Base-by-base conservation (phyloP, 257 asterid genomes). In the Solanum lycopersicoides region DNA sequence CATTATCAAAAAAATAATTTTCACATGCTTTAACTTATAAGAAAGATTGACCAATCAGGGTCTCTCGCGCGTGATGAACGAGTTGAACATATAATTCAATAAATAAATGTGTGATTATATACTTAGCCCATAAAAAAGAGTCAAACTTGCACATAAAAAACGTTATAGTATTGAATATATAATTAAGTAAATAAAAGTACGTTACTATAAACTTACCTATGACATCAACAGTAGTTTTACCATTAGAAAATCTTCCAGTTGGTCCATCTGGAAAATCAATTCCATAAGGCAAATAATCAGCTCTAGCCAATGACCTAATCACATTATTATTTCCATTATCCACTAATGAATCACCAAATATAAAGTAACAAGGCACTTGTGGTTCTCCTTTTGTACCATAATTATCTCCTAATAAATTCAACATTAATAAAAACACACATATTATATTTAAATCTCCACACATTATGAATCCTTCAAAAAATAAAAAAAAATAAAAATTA, bases 301-400 rank as follows among this genome's bases (percentile, higher is more conserved):
- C 93, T 80, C 76, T 89, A 4, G 93, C 93, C 77, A 91, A 76
- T 21, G 93, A 91, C 65, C 89, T 87, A 68, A 91, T 89, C 23
- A 88, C 86, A 60, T 91, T 91, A 75, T 91, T 91, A 79, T 91
- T 91, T 16, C 93, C 93, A 85, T 91, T 91, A 76, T 91, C 93
- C 63, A 89, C 92, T 25, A 91, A 86, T 16, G 93, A 91, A 89
- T 91, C 93, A 7, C 93, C 93, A 85, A 91, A 91, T 44, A 89
- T 88, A 66, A 89, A 91, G 79, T 89, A 91, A 66, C 93, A 87
- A 12, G 93, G 93, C n/a, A 88, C 93, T 69, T 89, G 91, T 53
- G 93, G 90, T 4, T 91, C 75, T n/a, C 77, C 91, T 7, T 63
- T 41, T 66, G 71, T 88, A 76, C 20, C 86, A 66, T 41, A 76